A percentile compares a stretch with the other conserved stretches of the same genome.
phyloP scores from a whole-genome alignment of 106 monocot species.

The Acorus calamus region DNA sequence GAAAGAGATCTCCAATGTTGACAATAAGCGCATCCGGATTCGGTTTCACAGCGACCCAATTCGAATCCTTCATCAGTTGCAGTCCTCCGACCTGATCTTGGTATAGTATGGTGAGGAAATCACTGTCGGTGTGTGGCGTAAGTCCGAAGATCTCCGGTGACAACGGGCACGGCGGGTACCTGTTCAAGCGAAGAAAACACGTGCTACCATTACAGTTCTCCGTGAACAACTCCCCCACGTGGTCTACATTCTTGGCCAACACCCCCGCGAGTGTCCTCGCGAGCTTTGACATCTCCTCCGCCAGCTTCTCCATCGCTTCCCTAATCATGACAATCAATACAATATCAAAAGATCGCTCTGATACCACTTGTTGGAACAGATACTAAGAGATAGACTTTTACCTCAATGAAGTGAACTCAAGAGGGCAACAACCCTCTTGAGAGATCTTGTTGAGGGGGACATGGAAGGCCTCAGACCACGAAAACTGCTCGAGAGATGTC shows the following conservation, averaged over 20 bases:
- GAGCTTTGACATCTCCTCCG: slow-evolving; percentile 38
- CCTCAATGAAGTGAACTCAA: slow-evolving; percentile 50
- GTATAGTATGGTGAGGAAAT: slow-evolving; percentile 79
- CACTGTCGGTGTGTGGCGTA: slow-evolving; percentile 84
- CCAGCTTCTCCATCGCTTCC: slow-evolving; percentile 49
- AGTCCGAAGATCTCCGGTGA: slow-evolving; percentile 44
- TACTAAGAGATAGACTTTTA: slow-evolving; percentile 3
- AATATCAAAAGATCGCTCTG: no score
- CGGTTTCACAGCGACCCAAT: slow-evolving; percentile 72
- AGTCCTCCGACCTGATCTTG: slow-evolving; percentile 82
- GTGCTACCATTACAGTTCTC: slow-evolving; percentile 49
- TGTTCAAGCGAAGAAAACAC: slow-evolving; percentile 74
- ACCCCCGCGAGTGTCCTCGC: slow-evolving; percentile 27
- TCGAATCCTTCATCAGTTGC: slow-evolving; percentile 65
- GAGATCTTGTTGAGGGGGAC: slow-evolving; percentile 55
- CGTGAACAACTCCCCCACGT: slow-evolving; percentile 11
- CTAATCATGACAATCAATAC: slow-evolving; percentile 6
- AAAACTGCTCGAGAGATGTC: slow-evolving; percentile 49
- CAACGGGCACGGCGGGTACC: slow-evolving; percentile 76
- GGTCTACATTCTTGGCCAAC: slow-evolving; percentile 50
- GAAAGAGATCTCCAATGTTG: slow-evolving; percentile 96
- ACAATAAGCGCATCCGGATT: slow-evolving; percentile 68
- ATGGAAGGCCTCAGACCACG: slow-evolving; percentile 93
- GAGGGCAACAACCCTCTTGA: slow-evolving; percentile 14
- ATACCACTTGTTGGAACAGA: no score